Conservation (phyloP, 257 asterid species). For the Knoxia roxburghii region DNA sequence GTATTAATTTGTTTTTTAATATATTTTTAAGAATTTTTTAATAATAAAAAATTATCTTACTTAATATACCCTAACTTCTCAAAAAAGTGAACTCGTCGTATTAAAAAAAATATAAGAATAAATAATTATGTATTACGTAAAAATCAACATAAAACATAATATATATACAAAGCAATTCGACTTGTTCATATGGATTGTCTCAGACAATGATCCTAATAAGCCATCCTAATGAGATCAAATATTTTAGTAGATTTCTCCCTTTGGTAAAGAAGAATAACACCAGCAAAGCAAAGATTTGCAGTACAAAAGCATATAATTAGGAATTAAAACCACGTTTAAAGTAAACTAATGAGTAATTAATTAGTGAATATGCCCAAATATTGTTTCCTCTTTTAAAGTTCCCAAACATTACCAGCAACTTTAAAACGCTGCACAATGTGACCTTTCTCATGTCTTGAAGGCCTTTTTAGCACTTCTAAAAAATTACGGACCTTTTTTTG, state of each 20-base stretch:
- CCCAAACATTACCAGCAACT: not conserved
- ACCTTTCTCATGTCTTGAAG: conserved; percentile 3
- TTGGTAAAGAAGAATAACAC: not conserved
- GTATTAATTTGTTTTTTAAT: too few relatives aligned
- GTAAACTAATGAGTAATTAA: not conserved
- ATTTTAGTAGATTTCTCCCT: not conserved
- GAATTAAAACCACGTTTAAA: too few relatives aligned
- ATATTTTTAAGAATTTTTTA: too few relatives aligned
- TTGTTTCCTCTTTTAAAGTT: not conserved
- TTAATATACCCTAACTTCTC: too few relatives aligned
- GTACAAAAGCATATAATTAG: not conserved
- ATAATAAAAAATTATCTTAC: too few relatives aligned
- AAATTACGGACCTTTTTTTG: conserved; percentile 3
- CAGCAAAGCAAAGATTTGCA: not conserved
- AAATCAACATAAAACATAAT: too few relatives aligned
- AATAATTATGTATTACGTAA: too few relatives aligned
- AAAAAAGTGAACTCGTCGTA: too few relatives aligned
- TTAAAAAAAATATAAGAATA: too few relatives aligned
- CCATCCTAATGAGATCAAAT: not conserved
- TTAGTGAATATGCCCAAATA: not conserved
- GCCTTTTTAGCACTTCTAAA: not conserved
- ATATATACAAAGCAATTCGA: too few relatives aligned
- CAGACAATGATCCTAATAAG: too few relatives aligned
- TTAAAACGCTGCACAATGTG: not conserved
- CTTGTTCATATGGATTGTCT: too few relatives aligned